These are phyloP conservation scores for Entomophthora muscae DNA, from an alignment of 371 early-diverging fungal species.

Conservation along the genomic window DNA sequence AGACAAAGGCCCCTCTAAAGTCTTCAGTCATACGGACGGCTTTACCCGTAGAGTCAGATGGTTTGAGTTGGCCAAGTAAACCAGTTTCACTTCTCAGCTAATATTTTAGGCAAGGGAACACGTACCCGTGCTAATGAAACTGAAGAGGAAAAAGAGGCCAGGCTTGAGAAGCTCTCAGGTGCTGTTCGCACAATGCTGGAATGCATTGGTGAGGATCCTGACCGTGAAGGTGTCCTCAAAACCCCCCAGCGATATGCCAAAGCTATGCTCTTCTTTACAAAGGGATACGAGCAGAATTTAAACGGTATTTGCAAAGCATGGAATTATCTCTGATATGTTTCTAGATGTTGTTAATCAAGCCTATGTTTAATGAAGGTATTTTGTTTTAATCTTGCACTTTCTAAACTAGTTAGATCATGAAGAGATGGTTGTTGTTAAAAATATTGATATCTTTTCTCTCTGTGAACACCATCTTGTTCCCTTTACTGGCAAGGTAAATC, in stretches of 20 bases:
- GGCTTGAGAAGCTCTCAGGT: constrained; percentile 56
- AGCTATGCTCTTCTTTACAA: constrained; percentile 90
- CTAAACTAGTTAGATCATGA: constrained; percentile 65
- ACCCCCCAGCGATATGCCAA: constrained; percentile 95
- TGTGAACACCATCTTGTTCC: constrained; percentile 99
- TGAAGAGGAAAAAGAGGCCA: constrained; percentile 36
- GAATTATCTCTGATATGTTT: background rate
- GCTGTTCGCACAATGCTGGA: constrained; percentile 79
- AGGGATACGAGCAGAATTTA: constrained; percentile 84
- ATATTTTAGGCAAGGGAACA: constrained; percentile 35
- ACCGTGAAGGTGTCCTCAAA: constrained; percentile 83
- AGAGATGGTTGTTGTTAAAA: constrained; percentile 94
- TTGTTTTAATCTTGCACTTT: constrained; percentile 13
- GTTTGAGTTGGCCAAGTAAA: constrained; percentile 36
- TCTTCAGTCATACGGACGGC: background rate
- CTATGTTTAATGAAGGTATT: constrained; percentile 81
- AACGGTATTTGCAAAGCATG: constrained; percentile 23
- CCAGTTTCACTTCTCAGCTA: background rate
- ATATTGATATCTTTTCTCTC: constrained; percentile 85
- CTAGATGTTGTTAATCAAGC: constrained; percentile 77
- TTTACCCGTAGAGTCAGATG: constrained; percentile 20
- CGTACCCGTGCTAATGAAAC: constrained; percentile 59
- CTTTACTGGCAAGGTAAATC: constrained; percentile 73
- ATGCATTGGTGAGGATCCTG: constrained; percentile 89
- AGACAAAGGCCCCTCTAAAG: background rate